Base-by-base conservation (phyloP, 2,329 filamentous ascomycete genomes). In the Xylariales sp. region DNA sequence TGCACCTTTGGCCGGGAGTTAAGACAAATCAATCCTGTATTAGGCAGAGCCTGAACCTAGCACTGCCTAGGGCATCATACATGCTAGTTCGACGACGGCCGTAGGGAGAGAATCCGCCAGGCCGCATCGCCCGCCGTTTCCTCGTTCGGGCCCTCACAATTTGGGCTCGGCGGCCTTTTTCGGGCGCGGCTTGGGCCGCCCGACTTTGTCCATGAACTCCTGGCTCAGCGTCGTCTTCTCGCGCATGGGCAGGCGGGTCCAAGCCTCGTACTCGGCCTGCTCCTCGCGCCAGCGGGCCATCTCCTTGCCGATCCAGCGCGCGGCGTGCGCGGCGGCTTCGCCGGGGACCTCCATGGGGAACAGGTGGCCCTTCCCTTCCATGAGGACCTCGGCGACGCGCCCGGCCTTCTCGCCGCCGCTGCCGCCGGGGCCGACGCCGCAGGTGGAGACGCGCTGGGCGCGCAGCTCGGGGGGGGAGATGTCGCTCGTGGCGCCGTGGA, bases 311-410 rank as follows among this genome's bases (percentile, higher is more conserved):
- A 92, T 78, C 83, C 89, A 93, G 32, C 77, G 75, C 0, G 85
- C 86, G 0, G 87, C 85, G 18, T 86, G 79, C 65, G 86, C 82
- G 1, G 93, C 94, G 69, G 90, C 91, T 74, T 87, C 83, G 1
- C 75, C 81, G 0, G 92, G 91, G 46, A 87, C 86, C 79, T 97
- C 94, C 87, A 97, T 92, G 0, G 94, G 91, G 34, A 97, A 87
- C 49, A 97, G 79, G 79, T 98, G 95, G 0, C 94, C 93, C 5
- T 85, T 83, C 0, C 85, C 86, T 34, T 90, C 81, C 7, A 96
- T 80, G 16, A 88, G 82, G 5, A 92, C 85, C 71, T 89, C 85
- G 64, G 83, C 84, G 1, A 97, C 94, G 53, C 89, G 83, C 0
- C 91, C 93, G 12, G 86, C 85, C n/a, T 80, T 79, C 3, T 78